Evolutionary conservation across 1,284 basidiomycete species (phyloP).

Genomic region (Anthracocystis walkeri): DNA sequence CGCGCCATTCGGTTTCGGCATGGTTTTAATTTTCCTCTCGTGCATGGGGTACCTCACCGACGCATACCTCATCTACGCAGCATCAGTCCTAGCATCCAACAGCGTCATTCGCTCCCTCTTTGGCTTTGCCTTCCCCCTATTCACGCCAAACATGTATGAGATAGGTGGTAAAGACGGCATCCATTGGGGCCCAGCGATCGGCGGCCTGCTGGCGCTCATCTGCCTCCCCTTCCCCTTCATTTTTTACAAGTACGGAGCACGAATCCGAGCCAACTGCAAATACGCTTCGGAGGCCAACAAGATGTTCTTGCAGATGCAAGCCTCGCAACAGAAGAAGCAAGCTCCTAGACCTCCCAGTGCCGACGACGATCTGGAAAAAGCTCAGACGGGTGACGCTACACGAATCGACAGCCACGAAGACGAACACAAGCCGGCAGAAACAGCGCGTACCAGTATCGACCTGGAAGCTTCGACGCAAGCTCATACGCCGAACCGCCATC

Average conservation of each 20-base stretch:
- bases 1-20: slow-evolving; percentile 50
- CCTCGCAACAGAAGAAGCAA: slow-evolving; percentile 13
- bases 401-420: slow-evolving; percentile 14
- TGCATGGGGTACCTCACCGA: slow-evolving; percentile 72
- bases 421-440: slow-evolving; percentile 7
- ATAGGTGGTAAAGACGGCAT: slow-evolving; percentile 74
- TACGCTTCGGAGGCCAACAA: slow-evolving; percentile 55
- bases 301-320: slow-evolving; percentile 43
- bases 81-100: slow-evolving; percentile 75
- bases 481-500: slow-evolving; percentile 7
- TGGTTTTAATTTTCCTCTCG: slow-evolving; percentile 75
- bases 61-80: slow-evolving; percentile 72
- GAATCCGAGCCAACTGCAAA: slow-evolving; percentile 71
- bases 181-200: slow-evolving; percentile 80
- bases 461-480: slow-evolving; percentile 12
- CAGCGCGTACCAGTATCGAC: slow-evolving; percentile 5
- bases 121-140: slow-evolving; percentile 74
- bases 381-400: slow-evolving; percentile 5
- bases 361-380: slow-evolving; percentile 33
- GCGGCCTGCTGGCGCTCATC: slow-evolving; percentile 78
- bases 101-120: slow-evolving; percentile 77
- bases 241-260: slow-evolving; percentile 71
- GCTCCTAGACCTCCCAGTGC: not conserved
- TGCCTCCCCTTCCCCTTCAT: slow-evolving; percentile 78
- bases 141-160: slow-evolving; percentile 73